These are phyloP conservation scores for Phaeosphaeriaceae sp. DNA, from an alignment of 2,329 filamentous ascomycete genomes.

Conservation along the genomic window DNA sequence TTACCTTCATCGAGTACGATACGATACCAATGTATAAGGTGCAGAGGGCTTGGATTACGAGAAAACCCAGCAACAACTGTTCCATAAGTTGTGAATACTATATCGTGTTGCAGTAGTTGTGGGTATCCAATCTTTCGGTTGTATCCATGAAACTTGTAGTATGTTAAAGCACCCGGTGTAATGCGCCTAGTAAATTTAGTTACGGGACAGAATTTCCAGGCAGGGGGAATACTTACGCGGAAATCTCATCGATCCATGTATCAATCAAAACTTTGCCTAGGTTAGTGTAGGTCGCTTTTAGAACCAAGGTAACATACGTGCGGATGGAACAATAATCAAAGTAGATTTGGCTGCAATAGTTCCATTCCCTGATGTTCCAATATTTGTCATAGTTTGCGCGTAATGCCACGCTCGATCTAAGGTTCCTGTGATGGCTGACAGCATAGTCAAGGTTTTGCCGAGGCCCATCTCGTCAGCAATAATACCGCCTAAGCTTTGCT, in stretches of 20 bases:
- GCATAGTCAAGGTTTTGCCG: slow-evolving; percentile 23
- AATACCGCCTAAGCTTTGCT: slow-evolving; percentile 4
- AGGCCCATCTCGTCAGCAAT: slow-evolving; percentile 24
- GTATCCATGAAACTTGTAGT: slow-evolving; percentile 1
- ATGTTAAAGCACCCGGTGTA: not conserved
- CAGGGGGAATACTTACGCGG: not conserved
- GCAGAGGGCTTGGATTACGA: slow-evolving; percentile 2
- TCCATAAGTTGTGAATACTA: slow-evolving; percentile 20
- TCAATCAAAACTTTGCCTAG: not conserved
- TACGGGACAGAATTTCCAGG: not conserved
- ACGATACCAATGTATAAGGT: slow-evolving; percentile 19
- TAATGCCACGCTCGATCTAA: not conserved
- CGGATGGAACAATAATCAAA: not conserved
- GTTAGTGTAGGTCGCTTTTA: not conserved
- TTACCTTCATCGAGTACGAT: slow-evolving; percentile 28
- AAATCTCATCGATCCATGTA: not conserved
- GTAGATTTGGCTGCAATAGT: not conserved
- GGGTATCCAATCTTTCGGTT: slow-evolving; percentile 1
- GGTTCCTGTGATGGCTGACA: slow-evolving; percentile 10
- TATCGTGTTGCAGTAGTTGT: not conserved
- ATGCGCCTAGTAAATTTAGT: not conserved
- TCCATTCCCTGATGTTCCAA: no score
- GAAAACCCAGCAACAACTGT: slow-evolving; percentile 6
- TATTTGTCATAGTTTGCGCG: not conserved
- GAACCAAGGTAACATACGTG: not conserved